phyloP scores from a whole-genome alignment of 1,284 basidiomycete genomes.

The Puccinia brachypodii region DNA sequence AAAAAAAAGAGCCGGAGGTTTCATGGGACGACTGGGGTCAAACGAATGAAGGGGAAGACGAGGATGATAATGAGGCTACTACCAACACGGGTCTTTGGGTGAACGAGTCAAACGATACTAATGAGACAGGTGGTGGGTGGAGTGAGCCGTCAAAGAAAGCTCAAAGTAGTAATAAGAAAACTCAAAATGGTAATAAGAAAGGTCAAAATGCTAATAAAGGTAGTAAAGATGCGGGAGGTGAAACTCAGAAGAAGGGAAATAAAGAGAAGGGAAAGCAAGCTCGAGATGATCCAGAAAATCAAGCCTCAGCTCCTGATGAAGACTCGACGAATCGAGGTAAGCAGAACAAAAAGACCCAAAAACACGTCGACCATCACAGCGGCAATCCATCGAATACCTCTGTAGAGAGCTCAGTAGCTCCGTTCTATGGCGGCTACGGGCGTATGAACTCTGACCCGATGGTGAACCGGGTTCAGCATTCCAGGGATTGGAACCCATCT shows the following conservation, averaged over 20 bases:
- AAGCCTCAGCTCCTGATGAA: background rate
- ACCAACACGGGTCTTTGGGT: background rate
- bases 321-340: background rate
- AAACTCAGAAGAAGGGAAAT: constrained; percentile 1
- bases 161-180: background rate
- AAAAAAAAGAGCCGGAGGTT: background rate
- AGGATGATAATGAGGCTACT: background rate
- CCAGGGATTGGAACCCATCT: background rate
- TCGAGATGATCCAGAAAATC: background rate
- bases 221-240: background rate
- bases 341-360: background rate
- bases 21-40: background rate
- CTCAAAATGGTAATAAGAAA: background rate
- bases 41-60: background rate
- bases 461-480: background rate
- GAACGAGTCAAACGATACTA: background rate
- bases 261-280: constrained; percentile 9
- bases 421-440: background rate
- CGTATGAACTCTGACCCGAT: background rate
- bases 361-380: background rate
- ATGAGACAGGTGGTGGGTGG: background rate
- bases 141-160: background rate
- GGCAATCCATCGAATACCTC: background rate
- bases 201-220: constrained; percentile 9
- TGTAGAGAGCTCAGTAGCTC: background rate